Conservation (phyloP, 2,329 filamentous ascomycete genomes). For the Setomelanomma holmii region DNA sequence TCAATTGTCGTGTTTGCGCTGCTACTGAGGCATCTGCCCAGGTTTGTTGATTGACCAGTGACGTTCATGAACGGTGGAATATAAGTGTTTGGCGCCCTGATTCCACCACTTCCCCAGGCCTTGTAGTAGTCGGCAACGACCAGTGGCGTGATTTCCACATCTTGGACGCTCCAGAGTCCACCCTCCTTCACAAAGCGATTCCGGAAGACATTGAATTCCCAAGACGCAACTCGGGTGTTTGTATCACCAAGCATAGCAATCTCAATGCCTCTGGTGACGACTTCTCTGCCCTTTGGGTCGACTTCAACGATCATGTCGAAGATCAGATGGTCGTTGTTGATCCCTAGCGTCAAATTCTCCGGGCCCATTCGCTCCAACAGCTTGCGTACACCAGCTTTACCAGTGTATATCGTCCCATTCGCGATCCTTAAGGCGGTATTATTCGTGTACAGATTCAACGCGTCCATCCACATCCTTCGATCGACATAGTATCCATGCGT, state of each 20-base stretch:
- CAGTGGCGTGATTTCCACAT: conserved; percentile 25
- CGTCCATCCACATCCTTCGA: conserved; percentile 35
- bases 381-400: conserved; percentile 18
- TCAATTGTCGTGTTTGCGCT: conserved; percentile 5
- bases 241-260: conserved; percentile 32
- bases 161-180: conserved; percentile 24
- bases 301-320: conserved; percentile 34
- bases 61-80: conserved; percentile 23
- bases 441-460: conserved; percentile 25
- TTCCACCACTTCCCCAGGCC: conserved; percentile 28
- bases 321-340: conserved; percentile 34
- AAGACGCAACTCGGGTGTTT: conserved; percentile 22
- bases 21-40: not conserved
- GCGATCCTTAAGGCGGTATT: conserved; percentile 16
- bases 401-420: conserved; percentile 12
- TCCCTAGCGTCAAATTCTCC: conserved; percentile 25
- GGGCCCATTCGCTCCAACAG: conserved; percentile 30
- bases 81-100: conserved; percentile 10
- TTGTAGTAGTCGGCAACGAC: conserved; percentile 32
- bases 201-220: conserved; percentile 36
- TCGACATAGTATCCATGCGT: conserved; percentile 33
- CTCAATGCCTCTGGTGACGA: conserved; percentile 28
- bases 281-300: conserved; percentile 17
- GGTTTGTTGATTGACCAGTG: not conserved
- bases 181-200: conserved; percentile 28